Percentiles rank a stretch among this genome's conserved stretches.
phyloP scores from a whole-genome alignment of 2,329 filamentous ascomycete genomes.

The Trichothecium sympodiale region DNA sequence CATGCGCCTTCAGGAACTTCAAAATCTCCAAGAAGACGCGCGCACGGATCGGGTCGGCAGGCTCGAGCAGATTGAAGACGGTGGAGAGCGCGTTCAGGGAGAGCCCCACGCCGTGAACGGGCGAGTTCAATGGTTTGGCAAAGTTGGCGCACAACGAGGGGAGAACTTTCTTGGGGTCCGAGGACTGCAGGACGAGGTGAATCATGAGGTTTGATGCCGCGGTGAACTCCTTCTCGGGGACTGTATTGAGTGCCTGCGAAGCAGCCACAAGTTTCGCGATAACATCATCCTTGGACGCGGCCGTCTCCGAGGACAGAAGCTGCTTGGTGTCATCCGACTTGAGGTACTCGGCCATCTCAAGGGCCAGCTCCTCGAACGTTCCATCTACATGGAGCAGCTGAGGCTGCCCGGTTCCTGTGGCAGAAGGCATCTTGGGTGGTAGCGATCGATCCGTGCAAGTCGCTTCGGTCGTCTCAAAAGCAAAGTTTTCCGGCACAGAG shows the following conservation, averaged over 20 bases:
- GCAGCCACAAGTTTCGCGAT: slow-evolving; percentile 82
- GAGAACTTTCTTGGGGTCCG: slow-evolving; percentile 76
- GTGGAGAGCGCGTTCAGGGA: slow-evolving; percentile 86
- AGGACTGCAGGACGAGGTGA: slow-evolving; percentile 79
- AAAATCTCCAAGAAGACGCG: slow-evolving; percentile 86
- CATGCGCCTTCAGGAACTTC: slow-evolving; percentile 63
- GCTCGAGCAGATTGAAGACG: slow-evolving; percentile 85
- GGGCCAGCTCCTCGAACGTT: slow-evolving; percentile 80
- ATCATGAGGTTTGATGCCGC: slow-evolving; percentile 95
- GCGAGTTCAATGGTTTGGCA: slow-evolving; percentile 75
- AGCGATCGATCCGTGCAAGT: slow-evolving; percentile 1
- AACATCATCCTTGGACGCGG: slow-evolving; percentile 60
- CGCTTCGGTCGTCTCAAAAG: background rate
- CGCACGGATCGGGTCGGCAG: slow-evolving; percentile 69
- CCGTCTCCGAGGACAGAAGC: slow-evolving; percentile 53
- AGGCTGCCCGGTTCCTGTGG: slow-evolving; percentile 31
- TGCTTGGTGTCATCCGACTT: slow-evolving; percentile 71
- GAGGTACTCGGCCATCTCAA: slow-evolving; percentile 91
- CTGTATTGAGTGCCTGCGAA: slow-evolving; percentile 65
- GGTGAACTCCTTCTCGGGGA: slow-evolving; percentile 93
- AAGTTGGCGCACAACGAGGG: slow-evolving; percentile 84
- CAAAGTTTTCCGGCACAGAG: background rate
- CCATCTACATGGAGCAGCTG: slow-evolving; percentile 75
- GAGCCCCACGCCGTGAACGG: slow-evolving; percentile 72
- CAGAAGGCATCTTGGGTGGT: slow-evolving; percentile 13